Conservation (phyloP, 192 early-diverging fungal genomes). For the Umbelopsis ramanniana region DNA sequence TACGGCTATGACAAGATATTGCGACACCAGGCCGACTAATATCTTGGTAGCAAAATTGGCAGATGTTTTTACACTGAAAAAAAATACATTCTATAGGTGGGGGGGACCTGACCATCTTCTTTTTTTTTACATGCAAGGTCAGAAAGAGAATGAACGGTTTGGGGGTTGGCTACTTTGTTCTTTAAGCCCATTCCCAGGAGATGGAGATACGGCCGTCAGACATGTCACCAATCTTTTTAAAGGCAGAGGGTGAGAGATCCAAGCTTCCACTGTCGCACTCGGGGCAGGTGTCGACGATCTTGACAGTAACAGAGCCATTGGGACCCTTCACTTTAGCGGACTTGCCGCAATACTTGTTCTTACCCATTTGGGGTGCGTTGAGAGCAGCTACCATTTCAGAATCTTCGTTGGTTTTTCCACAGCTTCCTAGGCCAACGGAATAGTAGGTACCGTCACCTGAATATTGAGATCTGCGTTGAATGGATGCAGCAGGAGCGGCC, state of each 20-base stretch:
- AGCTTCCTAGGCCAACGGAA: conserved; percentile 27
- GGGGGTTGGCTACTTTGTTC: neutral
- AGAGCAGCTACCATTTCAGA: conserved; percentile 36
- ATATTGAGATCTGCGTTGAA: neutral
- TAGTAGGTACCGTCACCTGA: conserved; percentile 36
- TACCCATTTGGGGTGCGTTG: conserved; percentile 34
- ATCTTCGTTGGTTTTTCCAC: conserved; percentile 22
- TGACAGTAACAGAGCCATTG: conserved; percentile 37
- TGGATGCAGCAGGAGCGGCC: neutral
- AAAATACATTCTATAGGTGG: neutral
- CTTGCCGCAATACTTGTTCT: conserved; percentile 32
- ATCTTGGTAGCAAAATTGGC: neutral
- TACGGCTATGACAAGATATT: neutral
- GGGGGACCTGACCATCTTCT: no score
- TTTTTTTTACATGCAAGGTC: neutral
- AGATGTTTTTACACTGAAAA: neutral
- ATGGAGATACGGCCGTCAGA: conserved; percentile 10
- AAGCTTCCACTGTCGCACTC: conserved; percentile 6
- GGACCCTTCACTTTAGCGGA: conserved; percentile 38
- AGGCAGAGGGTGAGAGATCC: conserved; percentile 26
- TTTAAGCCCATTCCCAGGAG: conserved; percentile 6
- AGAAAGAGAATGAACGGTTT: no score
- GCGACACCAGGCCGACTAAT: neutral
- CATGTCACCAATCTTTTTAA: conserved; percentile 18
- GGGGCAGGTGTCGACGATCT: conserved; percentile 28